phyloP scores from a whole-genome alignment of 2,329 filamentous ascomycete species.

The Trichoderma oligosporum region DNA sequence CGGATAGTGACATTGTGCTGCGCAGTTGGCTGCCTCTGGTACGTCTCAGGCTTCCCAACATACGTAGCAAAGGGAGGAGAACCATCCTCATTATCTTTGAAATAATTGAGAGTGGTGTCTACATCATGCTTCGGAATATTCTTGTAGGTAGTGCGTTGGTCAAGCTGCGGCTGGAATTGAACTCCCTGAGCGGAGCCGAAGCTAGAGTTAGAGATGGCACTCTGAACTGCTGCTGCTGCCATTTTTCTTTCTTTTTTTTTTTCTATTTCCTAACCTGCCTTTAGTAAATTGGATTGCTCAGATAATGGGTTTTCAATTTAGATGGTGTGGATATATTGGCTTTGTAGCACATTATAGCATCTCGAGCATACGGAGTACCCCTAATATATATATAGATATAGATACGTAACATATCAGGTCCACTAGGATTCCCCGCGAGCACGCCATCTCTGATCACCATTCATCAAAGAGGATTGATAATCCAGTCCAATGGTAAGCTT shows the following conservation, averaged over 20 bases:
- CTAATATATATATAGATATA: not conserved
- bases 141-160: not conserved
- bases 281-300: too few relatives aligned
- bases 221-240: conserved; percentile 26
- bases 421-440: conserved; percentile 22
- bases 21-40: conserved; percentile 27
- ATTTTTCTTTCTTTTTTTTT: conserved; percentile 14
- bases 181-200: conserved; percentile 15
- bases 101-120: conserved; percentile 37
- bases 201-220: conserved; percentile 8
- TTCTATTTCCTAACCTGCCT: not conserved
- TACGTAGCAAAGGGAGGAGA: conserved; percentile 37
- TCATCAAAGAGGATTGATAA: conserved; percentile 26
- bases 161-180: conserved; percentile 15
- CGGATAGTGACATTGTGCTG: conserved; percentile 31
- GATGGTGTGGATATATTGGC: not conserved
- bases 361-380: not conserved
- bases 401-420: not conserved
- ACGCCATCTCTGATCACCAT: conserved; percentile 25
- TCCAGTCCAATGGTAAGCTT: conserved; percentile 18
- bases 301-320: not conserved
- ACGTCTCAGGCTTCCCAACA: conserved; percentile 35
- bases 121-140: conserved; percentile 29
- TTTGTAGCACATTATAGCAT: not conserved
- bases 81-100: conserved; percentile 41